Conservation (phyloP, 2,329 filamentous ascomycete species). For the Orbilia ellipsospora region DNA sequence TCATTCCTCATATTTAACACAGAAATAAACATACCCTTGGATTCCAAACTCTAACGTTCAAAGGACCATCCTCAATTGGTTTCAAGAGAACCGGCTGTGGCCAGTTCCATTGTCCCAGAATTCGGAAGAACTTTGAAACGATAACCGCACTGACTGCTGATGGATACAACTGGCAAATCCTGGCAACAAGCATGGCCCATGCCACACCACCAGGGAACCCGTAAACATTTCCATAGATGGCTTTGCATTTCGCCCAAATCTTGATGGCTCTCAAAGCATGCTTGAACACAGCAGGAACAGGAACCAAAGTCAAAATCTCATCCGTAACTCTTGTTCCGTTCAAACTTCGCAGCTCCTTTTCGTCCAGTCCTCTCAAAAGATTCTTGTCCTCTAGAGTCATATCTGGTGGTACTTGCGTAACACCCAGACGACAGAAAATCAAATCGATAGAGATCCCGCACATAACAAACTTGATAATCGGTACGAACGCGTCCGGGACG, state of each 20-base stretch:
- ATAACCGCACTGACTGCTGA: conserved; percentile 89
- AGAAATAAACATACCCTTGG: conserved; percentile 72
- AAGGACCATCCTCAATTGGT: conserved; percentile 80
- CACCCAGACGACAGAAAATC: conserved; percentile 81
- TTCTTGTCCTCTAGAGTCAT: conserved; percentile 84
- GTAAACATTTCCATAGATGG: conserved; percentile 94
- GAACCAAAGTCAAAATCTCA: conserved; percentile 88
- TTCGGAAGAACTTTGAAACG: conserved; percentile 91
- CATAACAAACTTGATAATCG: conserved; percentile 97
- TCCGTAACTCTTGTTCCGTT: conserved; percentile 96
- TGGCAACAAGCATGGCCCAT: conserved; percentile 96
- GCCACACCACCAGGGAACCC: conserved; percentile 96
- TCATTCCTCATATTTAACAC: too few species aligned
- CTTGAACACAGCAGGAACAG: conserved; percentile 88
- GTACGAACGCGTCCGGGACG: conserved; percentile 90
- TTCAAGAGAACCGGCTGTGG: conserved; percentile 93
- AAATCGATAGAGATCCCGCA: conserved; percentile 92
- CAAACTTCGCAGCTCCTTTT: conserved; percentile 85
- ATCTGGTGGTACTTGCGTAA: conserved; percentile 77
- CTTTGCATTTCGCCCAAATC: conserved; percentile 91
- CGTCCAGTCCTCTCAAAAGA: conserved; percentile 84
- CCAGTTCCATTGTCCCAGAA: conserved; percentile 93
- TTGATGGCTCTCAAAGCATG: conserved; percentile 92
- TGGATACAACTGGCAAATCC: conserved; percentile 95
- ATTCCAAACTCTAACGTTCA: conserved; percentile 92